These are phyloP conservation scores for Fusarium bulbicola DNA, from an alignment of 2,329 filamentous ascomycete species.

Conservation along the genomic window DNA sequence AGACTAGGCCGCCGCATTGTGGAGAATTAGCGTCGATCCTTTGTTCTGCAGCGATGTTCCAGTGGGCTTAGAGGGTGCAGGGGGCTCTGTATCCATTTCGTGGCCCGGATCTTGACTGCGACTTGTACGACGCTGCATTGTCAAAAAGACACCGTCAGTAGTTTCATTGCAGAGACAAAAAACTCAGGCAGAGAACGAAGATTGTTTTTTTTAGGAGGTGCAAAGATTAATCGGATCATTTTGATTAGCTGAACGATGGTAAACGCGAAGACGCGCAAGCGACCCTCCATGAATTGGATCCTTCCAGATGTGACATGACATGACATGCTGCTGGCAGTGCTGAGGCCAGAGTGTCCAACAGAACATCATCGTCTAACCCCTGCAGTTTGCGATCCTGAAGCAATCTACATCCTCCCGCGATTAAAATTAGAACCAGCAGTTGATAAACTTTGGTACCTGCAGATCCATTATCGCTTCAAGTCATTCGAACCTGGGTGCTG, in stretches of 20 bases:
- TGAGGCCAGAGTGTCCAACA: not conserved
- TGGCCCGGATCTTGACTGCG: not conserved
- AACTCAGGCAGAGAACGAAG: fast-evolving
- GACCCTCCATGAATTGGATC: not conserved
- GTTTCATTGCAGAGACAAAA: fast-evolving
- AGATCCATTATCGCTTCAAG: too few relatives aligned
- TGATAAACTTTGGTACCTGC: too few relatives aligned
- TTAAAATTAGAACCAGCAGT: not conserved
- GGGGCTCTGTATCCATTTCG: not conserved
- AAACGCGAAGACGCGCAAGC: not conserved
- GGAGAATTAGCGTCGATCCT: not conserved
- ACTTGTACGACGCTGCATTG: not conserved
- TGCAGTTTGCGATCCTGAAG: not conserved
- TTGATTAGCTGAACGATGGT: not conserved
- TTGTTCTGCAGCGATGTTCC: not conserved
- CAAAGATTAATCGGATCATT: not conserved
- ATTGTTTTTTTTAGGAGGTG: too few relatives aligned
- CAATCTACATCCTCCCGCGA: fast-evolving
- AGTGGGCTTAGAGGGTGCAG: fast-evolving
- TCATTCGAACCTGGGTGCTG: too few relatives aligned
- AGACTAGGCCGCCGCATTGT: not conserved
- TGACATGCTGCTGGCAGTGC: not conserved
- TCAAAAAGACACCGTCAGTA: fast-evolving
- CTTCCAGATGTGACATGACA: not conserved
- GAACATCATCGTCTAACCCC: not conserved